A percentile compares a stretch with the other conserved stretches of the same genome.
These are phyloP conservation scores for Mucor racemosus DNA, from an alignment of 371 early-diverging fungal species.

Conservation along the genomic window DNA sequence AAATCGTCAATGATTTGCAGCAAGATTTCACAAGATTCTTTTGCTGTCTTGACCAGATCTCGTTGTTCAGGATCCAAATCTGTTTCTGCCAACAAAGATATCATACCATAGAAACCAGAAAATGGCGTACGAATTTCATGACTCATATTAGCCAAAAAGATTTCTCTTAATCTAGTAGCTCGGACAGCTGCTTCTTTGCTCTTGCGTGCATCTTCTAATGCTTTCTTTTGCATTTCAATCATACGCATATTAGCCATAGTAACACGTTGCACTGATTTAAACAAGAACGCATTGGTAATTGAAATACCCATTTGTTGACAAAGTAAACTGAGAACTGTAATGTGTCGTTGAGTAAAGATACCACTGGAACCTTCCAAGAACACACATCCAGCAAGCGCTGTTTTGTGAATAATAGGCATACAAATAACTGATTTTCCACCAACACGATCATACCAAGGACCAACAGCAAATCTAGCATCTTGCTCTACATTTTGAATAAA, in stretches of 20 bases:
- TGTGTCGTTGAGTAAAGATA: slow-evolving; percentile 59
- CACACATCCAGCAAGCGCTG: slow-evolving; percentile 53
- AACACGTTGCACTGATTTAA: slow-evolving; percentile 49
- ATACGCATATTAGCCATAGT: slow-evolving; percentile 48
- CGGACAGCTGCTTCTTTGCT: slow-evolving; percentile 55
- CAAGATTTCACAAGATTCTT: slow-evolving; percentile 63
- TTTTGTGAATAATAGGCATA: slow-evolving; percentile 60
- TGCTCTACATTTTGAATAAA: slow-evolving; percentile 45
- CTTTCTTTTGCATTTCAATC: slow-evolving; percentile 55
- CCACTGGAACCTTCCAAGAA: slow-evolving; percentile 62
- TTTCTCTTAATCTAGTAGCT: slow-evolving; percentile 51
- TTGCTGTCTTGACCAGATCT: slow-evolving; percentile 64
- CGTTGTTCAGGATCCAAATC: slow-evolving; percentile 56
- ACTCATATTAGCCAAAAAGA: slow-evolving; percentile 66
- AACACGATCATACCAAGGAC: slow-evolving; percentile 49
- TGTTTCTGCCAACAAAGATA: slow-evolving; percentile 60
- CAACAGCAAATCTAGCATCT: slow-evolving; percentile 49
- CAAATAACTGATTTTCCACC: slow-evolving; percentile 62
- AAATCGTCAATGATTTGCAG: slow-evolving; percentile 67
- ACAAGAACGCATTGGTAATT: slow-evolving; percentile 60
- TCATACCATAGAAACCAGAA: slow-evolving; percentile 65
- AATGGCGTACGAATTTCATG: slow-evolving; percentile 62
- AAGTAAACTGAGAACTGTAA: slow-evolving; percentile 58
- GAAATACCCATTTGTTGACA: slow-evolving; percentile 68
- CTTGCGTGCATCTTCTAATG: slow-evolving; percentile 45